Conservation (phyloP, 2,329 filamentous ascomycete species). For the Aspergillus sp. region DNA sequence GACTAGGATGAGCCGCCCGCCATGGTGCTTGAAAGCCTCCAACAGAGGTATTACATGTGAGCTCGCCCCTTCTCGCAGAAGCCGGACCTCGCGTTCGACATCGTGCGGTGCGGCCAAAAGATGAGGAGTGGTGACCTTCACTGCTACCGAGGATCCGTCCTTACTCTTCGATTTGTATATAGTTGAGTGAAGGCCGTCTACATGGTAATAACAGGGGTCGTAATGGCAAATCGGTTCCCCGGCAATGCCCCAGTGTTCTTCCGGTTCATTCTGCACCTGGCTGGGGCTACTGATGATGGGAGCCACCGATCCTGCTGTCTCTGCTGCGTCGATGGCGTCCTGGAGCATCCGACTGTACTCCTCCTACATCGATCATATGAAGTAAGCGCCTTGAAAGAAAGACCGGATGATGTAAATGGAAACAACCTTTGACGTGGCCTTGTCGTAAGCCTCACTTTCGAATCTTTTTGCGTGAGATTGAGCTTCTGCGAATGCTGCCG, state of each 20-base stretch:
- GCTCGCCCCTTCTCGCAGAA: slow-evolving; percentile 54
- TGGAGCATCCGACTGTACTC: slow-evolving; percentile 42
- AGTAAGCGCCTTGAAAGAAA: slow-evolving; percentile 2
- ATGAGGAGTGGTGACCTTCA: slow-evolving; percentile 77
- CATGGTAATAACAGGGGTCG: slow-evolving; percentile 46
- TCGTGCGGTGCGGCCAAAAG: slow-evolving; percentile 72
- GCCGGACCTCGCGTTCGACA: slow-evolving; percentile 65
- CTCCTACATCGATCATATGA: slow-evolving; percentile 38
- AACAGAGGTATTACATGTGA: slow-evolving; percentile 58
- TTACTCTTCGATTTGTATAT: slow-evolving; percentile 61
- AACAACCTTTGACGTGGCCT: slow-evolving; percentile 29
- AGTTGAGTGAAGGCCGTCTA: slow-evolving; percentile 67
- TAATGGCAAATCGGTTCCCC: slow-evolving; percentile 46
- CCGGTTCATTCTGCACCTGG: slow-evolving; percentile 12
- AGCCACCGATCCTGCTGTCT: slow-evolving; percentile 12
- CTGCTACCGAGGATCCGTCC: slow-evolving; percentile 47
- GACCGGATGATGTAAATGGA: not conserved
- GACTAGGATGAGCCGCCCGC: slow-evolving; percentile 64
- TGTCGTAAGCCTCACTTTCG: slow-evolving; percentile 43
- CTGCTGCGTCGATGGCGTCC: slow-evolving; percentile 27
- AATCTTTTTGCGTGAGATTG: slow-evolving; percentile 52
- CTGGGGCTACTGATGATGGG: slow-evolving; percentile 14
- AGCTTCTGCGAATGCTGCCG: slow-evolving; percentile 39
- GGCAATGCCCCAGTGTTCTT: slow-evolving; percentile 18
- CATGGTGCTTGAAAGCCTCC: slow-evolving; percentile 60